Evolutionary conservation across 202 grass and related monocot species (phyloP), one percentile per base, ranked within the genome.

Genomic region (Sporobolus alterniflorus): DNA sequence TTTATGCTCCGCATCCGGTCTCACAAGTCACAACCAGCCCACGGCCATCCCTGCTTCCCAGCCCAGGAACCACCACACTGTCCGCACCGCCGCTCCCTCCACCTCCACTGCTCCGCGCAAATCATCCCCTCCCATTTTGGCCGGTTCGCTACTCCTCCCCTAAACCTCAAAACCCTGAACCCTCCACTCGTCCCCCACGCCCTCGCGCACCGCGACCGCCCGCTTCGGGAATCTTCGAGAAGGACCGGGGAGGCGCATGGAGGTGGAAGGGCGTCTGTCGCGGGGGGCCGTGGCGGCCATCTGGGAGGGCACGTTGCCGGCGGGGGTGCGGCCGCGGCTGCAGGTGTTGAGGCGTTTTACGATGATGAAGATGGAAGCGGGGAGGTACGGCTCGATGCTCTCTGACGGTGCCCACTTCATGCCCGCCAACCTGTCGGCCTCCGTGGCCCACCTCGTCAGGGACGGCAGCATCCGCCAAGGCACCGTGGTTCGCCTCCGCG

Each of bases 331-430:
- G 55, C 25, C 13, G 56, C 11, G 28, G 74, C 74, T 88, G 10
- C 72, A 75, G 72, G 69, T 83, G 74, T 30, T 86, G 8, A 55
- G 51, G 20, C 7, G n/a, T 7, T 24, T 9, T 20, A 3, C 0
- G 17, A 24, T 9, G 21, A 55, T 21, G 21, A 24, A 0, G 21
- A 8, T 20, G 9, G 51, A n/a, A n/a, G n/a, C n/a, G 13, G 91
- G 78, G 64, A 88, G 82, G 68, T 86, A 68, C 75, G 67, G 73
- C 14, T 77, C 85, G 88, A 3, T 79, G 7, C 73, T 94, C 56
- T 94, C 91, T 13, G 91, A 94, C 42, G 88, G 88, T 13, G 51
- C 25, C 39, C 55, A 46, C 40, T 0, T 9, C 39, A 31, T 63
- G 2, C 7, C 0, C 24, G 1, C 34, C 24, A 16, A 2, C n/a